Base-by-base conservation (phyloP, 2,329 filamentous ascomycete species). In the Aspergillus novofumigatus region DNA sequence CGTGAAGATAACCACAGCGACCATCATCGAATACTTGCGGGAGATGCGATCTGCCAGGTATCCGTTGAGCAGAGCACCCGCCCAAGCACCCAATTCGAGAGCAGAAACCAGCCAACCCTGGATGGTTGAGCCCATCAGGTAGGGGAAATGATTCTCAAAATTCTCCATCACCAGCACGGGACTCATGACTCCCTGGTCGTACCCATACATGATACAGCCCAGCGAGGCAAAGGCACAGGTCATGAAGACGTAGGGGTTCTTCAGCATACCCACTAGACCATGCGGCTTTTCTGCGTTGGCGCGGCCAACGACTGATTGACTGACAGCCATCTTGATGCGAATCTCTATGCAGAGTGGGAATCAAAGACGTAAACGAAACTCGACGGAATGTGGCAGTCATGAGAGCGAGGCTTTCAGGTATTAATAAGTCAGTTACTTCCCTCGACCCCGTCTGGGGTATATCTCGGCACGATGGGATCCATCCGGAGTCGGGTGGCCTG, bases 201-300 rank as follows among this genome's bases (percentile, higher is more conserved):
- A 72, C 47, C 71, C 70, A 52, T 54, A 68, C 67, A 69, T 69
- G 59, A 69, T 69, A 62, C 68, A 69, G 29, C 67, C 68, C n/a
- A 69, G 59, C 1, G 72, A 72, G 50, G 69, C 71, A 21, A 74
- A 76, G 35, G 66, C 54, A 55, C 67, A 72, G 47, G 73, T 75
- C 66, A 69, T 62, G 64, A 71, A 73, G 49, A 77, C 74, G 60
- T 75, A 77, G 1, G 74, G 73, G 59, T 76, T 76, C 59, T 72
- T 70, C 10, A 76, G 58, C 69, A 76, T 75, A 56, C 74, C 74
- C 49, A 65, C 54, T 42, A 76, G 53, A 53, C 74, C 74, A 58
- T 76, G 71, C 35, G 69, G 63, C 53, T 75, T 76, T 41, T 67
- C 67, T 50, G 73, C 73, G 59, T 73, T 74, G 60, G 65, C 52